phyloP scores from a whole-genome alignment of 1,139 yeast genomes.

The Kazachstania sp. region DNA sequence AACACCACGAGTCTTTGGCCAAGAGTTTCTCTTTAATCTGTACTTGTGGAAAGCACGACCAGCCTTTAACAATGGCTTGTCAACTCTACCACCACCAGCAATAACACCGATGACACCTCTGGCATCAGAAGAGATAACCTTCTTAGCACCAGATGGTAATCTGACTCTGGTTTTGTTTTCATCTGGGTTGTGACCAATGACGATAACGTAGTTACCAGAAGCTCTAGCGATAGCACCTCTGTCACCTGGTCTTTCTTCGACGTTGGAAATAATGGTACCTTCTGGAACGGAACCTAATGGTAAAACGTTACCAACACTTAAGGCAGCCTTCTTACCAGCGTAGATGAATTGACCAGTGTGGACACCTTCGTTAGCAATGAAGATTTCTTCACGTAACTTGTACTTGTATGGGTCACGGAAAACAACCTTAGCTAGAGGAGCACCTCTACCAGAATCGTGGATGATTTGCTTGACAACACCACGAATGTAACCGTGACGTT shows the following conservation, averaged over 20 bases:
- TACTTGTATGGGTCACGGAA: conserved; percentile 99
- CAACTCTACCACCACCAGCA: conserved; percentile 99
- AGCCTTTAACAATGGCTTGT: conserved; percentile 98
- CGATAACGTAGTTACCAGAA: conserved; percentile 98
- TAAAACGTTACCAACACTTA: conserved; percentile 94
- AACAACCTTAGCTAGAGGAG: conserved; percentile 97
- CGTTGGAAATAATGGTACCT: conserved; percentile 98
- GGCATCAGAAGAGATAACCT: conserved; percentile 87
- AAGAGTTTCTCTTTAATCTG: conserved; percentile 98
- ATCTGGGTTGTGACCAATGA: conserved; percentile 98
- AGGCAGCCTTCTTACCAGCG: conserved; percentile 98
- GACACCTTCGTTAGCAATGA: conserved; percentile 99
- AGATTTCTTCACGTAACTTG: conserved; percentile 96
- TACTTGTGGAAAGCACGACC: conserved; percentile 99
- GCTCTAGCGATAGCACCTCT: conserved; percentile 99
- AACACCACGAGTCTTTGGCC: conserved; percentile 99
- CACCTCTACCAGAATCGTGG: conserved; percentile 99
- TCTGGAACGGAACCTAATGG: conserved; percentile 97
- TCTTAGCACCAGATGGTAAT: conserved; percentile 98
- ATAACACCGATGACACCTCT: conserved; percentile 99
- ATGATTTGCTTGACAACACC: conserved; percentile 97
- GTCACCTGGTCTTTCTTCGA: conserved; percentile 99
- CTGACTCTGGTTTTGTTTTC: conserved; percentile 98
- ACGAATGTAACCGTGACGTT: conserved; percentile 99
- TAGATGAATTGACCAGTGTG: conserved; percentile 98